Conservation (phyloP, 1,139 yeast genomes). For the Debaryomycetaceae sp. region DNA sequence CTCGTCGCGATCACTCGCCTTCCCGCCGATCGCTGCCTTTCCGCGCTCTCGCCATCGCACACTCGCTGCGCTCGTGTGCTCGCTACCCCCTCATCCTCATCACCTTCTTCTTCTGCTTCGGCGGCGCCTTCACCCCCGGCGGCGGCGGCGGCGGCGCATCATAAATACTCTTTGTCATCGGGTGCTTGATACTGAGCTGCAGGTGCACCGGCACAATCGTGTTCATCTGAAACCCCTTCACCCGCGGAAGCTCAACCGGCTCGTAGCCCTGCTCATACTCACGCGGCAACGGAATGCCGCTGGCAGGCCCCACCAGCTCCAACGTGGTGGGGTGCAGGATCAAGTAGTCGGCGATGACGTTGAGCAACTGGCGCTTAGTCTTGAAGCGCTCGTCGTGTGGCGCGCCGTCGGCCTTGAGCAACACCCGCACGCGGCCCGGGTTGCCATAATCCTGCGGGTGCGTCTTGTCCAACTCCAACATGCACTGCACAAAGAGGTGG, state of each 20-base stretch:
- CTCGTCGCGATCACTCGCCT: too few species aligned
- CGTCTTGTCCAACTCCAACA: slow-evolving; percentile 73
- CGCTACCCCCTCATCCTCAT: slow-evolving; percentile 47
- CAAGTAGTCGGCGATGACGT: slow-evolving; percentile 58
- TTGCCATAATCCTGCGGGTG: slow-evolving; percentile 98
- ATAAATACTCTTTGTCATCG: slow-evolving; percentile 71
- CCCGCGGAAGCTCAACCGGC: slow-evolving; percentile 66
- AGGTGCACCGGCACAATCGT: slow-evolving; percentile 83
- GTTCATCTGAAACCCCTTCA: slow-evolving; percentile 82
- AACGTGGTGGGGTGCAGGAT: slow-evolving; percentile 67
- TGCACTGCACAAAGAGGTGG: slow-evolving; percentile 45
- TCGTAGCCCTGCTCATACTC: slow-evolving; percentile 51
- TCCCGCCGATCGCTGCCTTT: too few species aligned
- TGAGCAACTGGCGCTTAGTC: slow-evolving; percentile 66
- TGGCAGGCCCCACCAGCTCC: slow-evolving; percentile 47
- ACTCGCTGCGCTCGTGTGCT: too few species aligned
- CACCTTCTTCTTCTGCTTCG: slow-evolving; percentile 48
- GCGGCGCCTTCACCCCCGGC: slow-evolving; percentile 27
- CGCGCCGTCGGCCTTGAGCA: slow-evolving; percentile 49
- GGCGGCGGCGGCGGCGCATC: slow-evolving; percentile 48
- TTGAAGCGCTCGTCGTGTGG: slow-evolving; percentile 33
- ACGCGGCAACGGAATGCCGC: slow-evolving; percentile 58
- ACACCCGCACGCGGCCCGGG: slow-evolving; percentile 87
- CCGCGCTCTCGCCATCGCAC: too few species aligned
- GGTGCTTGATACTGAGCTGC: slow-evolving; percentile 75